These are phyloP conservation scores for Mycena sp. DNA, from an alignment of 1,284 basidiomycete genomes.

Conservation along the genomic window DNA sequence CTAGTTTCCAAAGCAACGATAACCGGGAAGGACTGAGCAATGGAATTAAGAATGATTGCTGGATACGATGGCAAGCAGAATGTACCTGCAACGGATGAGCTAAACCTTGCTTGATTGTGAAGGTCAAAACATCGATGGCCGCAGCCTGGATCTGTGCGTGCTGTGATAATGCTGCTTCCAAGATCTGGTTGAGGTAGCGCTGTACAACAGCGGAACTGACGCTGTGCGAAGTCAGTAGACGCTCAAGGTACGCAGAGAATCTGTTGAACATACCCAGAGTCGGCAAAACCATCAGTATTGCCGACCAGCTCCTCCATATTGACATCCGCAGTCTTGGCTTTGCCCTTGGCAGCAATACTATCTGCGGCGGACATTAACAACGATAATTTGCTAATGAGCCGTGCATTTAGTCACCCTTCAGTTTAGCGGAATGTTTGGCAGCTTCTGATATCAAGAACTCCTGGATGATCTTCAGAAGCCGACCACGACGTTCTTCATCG, in stretches of 20 bases:
- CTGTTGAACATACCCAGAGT: constrained; percentile 78
- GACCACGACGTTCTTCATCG: constrained; percentile 76
- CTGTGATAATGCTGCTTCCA: constrained; percentile 82
- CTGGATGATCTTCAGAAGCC: constrained; percentile 88
- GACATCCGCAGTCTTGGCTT: constrained; percentile 62
- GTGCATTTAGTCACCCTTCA: constrained; percentile 59
- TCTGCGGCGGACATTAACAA: neutral
- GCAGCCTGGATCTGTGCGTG: constrained; percentile 79
- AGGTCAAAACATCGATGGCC: constrained; percentile 91
- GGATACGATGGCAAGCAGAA: neutral
- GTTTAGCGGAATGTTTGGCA: constrained; percentile 73
- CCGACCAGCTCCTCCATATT: constrained; percentile 95
- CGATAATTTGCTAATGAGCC: neutral
- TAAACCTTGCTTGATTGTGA: constrained; percentile 94
- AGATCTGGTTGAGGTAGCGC: constrained; percentile 86
- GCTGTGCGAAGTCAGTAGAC: constrained; percentile 51
- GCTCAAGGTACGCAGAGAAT: neutral
- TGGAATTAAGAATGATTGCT: constrained; percentile 9
- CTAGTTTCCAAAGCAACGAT: constrained; percentile 95
- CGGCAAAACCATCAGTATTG: constrained; percentile 93
- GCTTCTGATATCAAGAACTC: constrained; percentile 89
- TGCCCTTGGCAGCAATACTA: constrained; percentile 50
- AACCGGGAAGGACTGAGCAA: constrained; percentile 83
- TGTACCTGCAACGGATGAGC: constrained; percentile 81
- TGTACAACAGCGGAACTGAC: constrained; percentile 95